A percentile compares a stretch with the other conserved stretches of the same genome.
Evolutionary conservation across 257 asterid genomes (phyloP).

Genomic region (Solanum tarijense): DNA sequence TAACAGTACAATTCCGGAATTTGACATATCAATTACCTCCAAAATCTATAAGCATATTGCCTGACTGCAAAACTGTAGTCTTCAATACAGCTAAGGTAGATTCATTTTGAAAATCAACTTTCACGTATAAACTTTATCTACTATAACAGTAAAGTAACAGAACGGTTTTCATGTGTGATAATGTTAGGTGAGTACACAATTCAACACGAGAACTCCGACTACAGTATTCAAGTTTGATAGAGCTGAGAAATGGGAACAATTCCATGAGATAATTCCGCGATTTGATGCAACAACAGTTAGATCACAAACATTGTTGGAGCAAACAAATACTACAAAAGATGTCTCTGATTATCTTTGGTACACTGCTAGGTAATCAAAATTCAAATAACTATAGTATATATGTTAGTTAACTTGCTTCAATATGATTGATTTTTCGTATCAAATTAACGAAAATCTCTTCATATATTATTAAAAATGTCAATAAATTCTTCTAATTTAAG

Average conservation of each 20-base stretch:
- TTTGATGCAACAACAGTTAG: constrained; percentile 28
- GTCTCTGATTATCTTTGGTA: constrained; percentile 84
- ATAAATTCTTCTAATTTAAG: background rate
- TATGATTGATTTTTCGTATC: background rate
- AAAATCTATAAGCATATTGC: constrained; percentile 74
- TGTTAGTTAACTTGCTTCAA: background rate
- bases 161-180: background rate
- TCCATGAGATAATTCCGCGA: constrained; percentile 40
- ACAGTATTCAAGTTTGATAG: constrained; percentile 32
- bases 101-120: background rate
- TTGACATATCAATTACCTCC: constrained; percentile 40
- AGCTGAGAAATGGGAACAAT: constrained; percentile 43
- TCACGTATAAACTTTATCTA: background rate
- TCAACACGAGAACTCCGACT: constrained; percentile 31
- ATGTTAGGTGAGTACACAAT: constrained; percentile 42
- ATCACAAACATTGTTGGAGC: constrained; percentile 55
- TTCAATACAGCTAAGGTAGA: constrained; percentile 74
- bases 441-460: background rate
- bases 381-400: background rate
- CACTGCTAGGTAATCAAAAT: constrained; percentile 41
- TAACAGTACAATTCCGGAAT: constrained; percentile 36
- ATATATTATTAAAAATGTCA: too few species aligned
- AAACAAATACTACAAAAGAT: constrained; percentile 72
- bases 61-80: constrained; percentile 57
- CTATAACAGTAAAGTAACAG: background rate